Evolutionary conservation across 2,329 filamentous ascomycete genomes (phyloP), one percentile per base, ranked within the genome.

Genomic region (Orbilia ellipsospora): DNA sequence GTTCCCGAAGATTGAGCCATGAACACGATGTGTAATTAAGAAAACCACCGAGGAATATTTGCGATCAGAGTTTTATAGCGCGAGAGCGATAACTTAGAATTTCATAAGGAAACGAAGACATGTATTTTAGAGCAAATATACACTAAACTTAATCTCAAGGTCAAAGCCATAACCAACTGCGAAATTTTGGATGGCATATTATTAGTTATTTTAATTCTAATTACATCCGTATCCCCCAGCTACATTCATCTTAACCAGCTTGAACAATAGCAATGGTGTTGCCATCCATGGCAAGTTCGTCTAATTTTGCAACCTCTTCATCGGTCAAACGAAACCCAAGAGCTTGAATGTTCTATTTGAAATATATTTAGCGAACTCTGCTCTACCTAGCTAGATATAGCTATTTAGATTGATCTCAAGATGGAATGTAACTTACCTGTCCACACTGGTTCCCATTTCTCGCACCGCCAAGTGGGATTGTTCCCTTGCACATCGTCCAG

Each of bases 401-500:
- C 28, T 48, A 26, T 5, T 16, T 4, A 13, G 26, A 40, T 15
- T 6, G 45, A 4, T 23, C 4, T n/a, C 15, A 40, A 52, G 28
- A 15, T 28, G 28, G 18, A 44, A 40, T 55, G 55, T 42, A 12
- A 66, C 69, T 28, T 83, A 73, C 69, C 50, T 83, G 80, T 65
- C 82, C 78, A 4, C 82, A 83, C 79, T 85, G 83, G n/a, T 81
- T 80, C 15, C 80, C 77, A 52, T 83, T 83, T 52, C 83, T 81
- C 2, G 84, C 80, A 0, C 83, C 84, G 4, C 83, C 83, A 1
- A 85, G 77, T 0, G 84, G 84, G 4, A 84, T 79, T 6, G 82
- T 82, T 0, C 84, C 84, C 78, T 85, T 85, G 57, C 82, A 82
- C 31, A 85, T 81, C 8, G 82, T 82, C 77, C 82, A 85, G 73